These are phyloP conservation scores for Quercus variabilis DNA, from an alignment of 306 rosid genomes.

Conservation along the genomic window DNA sequence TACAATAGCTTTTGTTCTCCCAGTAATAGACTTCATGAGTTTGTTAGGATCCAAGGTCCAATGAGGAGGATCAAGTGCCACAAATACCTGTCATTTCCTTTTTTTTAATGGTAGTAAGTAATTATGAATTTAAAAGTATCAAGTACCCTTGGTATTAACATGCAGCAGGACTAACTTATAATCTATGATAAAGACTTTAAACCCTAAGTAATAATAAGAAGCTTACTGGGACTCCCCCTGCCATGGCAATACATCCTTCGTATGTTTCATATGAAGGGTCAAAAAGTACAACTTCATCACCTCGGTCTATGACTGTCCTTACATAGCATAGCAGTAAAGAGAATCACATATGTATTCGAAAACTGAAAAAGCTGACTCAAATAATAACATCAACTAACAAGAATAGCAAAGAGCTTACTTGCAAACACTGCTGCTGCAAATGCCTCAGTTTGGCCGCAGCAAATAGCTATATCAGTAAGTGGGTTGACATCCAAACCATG, in stretches of 20 bases:
- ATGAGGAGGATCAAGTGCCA: slow-evolving; percentile 74
- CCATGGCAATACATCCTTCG: slow-evolving; percentile 55
- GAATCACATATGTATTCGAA: neutral
- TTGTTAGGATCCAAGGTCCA: slow-evolving; percentile 72
- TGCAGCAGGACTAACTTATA: neutral
- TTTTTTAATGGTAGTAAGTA: slow-evolving; percentile 11
- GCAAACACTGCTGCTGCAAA: slow-evolving; percentile 75
- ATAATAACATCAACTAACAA: neutral
- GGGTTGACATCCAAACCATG: slow-evolving; percentile 77
- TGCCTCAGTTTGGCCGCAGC: slow-evolving; percentile 87
- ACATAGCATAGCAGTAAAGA: slow-evolving; percentile 20
- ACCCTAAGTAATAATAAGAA: slow-evolving; percentile 3
- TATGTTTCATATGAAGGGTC: slow-evolving; percentile 73
- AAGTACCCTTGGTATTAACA: slow-evolving; percentile 2
- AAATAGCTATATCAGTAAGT: slow-evolving; percentile 67
- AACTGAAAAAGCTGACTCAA: neutral
- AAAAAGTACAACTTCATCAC: slow-evolving; percentile 71
- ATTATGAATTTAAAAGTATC: neutral
- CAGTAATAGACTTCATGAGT: slow-evolving; percentile 50
- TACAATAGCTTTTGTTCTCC: slow-evolving; percentile 71
- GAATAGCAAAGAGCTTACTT: slow-evolving; percentile 20
- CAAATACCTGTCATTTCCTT: slow-evolving; percentile 46
- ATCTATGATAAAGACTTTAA: neutral
- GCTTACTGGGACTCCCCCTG: slow-evolving; percentile 81
- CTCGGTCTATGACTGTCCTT: slow-evolving; percentile 68